These are phyloP conservation scores for Clavispora vitiphila DNA, from an alignment of 805 yeast genomes.

Conservation along the genomic window DNA sequence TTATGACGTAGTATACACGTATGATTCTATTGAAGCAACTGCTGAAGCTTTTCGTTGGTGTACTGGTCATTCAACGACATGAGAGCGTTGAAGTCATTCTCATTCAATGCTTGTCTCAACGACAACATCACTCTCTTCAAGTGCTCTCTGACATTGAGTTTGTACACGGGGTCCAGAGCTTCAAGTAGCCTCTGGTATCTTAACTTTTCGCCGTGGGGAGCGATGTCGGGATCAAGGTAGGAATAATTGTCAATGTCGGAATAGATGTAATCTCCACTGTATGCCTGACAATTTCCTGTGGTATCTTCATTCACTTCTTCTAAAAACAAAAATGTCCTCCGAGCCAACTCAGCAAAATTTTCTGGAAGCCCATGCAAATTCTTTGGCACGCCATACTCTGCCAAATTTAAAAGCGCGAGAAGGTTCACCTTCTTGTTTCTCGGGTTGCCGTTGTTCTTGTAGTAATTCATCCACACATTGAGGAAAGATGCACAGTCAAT, in stretches of 20 bases:
- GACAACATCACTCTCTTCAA: constrained; percentile 28
- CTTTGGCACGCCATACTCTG: constrained; percentile 29
- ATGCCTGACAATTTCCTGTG: constrained; percentile 31
- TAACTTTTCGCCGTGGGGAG: constrained; percentile 39
- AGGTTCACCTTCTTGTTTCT: constrained; percentile 65
- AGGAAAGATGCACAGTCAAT: constrained; percentile 22
- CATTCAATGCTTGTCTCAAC: constrained; percentile 22
- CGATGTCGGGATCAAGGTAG: constrained; percentile 36
- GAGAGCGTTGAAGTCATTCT: constrained; percentile 29
- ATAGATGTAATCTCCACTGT: constrained; percentile 32
- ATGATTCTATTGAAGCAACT: constrained; percentile 4
- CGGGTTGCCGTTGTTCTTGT: constrained; percentile 62
- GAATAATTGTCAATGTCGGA: constrained; percentile 40
- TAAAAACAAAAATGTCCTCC: constrained; percentile 41
- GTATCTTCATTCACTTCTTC: constrained; percentile 69
- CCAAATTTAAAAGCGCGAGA: constrained; percentile 54
- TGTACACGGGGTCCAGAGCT: constrained; percentile 31
- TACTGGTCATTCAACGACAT: constrained; percentile 33
- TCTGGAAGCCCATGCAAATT: constrained; percentile 14
- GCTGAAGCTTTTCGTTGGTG: constrained; percentile 27
- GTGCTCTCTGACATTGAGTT: constrained; percentile 43
- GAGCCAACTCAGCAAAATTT: constrained; percentile 23
- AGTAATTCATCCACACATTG: constrained; percentile 35
- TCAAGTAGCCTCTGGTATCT: constrained; percentile 31
- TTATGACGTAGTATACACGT: neutral